Base-by-base conservation (phyloP, 352 stramenopile genomes). In the Elongisporangium anandrum region DNA sequence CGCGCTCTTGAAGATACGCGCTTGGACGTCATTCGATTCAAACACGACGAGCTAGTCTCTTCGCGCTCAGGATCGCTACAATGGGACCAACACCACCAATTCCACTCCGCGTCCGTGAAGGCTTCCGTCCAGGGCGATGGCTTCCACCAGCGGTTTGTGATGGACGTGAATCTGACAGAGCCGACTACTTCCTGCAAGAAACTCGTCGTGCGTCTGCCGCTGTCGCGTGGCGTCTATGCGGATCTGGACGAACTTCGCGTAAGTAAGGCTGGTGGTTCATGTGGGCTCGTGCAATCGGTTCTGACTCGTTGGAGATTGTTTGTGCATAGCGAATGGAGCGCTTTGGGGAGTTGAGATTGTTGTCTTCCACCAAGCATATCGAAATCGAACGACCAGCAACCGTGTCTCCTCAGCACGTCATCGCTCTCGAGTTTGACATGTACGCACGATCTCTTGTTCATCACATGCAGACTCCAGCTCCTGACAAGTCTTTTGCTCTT, bases 221-320 rank as follows among this genome's bases (percentile, higher is more conserved):
- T 86, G 38, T 69, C 69, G 7, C 76, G 60, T 13, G 74, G 64
- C 54, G 60, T 75, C 7, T 86, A 86, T 56, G 63, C 76, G 13
- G 77, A 86, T 24, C 66, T 86, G 63, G 77, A 86, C 29, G 77
- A 86, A 47, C 70, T 86, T 45, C 74, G 77, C 53, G 77, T 84
- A 39, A 17, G 68, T 56, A 6, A 22, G n/a, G 7, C 16, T 51
- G 41, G 5, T 22, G n/a, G 6, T 9, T 26, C 3, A 49, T 34
- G 29, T 2, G 29, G 13, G 15, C 49, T 29, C 10, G 19, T 15
- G 12, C n/a, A 10, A 29, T 19, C 10, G 9, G 12, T 17, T 55
- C 51, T 55, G 22, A 20, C 26, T 39, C 26, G 5, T 9, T 20
- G 23, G 13, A n/a, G 21, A 16, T 47, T 12, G 7, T 0, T 20